Base-by-base conservation (phyloP, 2,329 filamentous ascomycete species). In the Penicillium janthinellum region DNA sequence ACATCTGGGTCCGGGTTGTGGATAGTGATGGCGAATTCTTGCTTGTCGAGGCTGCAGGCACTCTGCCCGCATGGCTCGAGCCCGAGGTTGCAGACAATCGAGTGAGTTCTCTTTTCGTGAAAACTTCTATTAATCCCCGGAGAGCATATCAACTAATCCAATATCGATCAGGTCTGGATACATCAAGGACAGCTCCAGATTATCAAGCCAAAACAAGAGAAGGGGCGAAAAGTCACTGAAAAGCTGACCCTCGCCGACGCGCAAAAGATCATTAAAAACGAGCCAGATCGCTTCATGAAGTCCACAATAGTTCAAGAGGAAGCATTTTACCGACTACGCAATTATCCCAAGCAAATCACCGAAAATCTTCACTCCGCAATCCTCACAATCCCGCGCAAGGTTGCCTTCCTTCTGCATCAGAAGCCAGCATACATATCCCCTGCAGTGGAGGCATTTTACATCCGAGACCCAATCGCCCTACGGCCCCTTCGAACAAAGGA, bases 11-110 rank as follows among this genome's bases (percentile, higher is more conserved):
- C 49, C 88, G 90, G 51, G 84, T 96, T 4, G 88, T 86, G 60
- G 95, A 99, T 74, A 89, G 88, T 51, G 95, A 98, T 77, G 96
- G 96, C 68, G 93, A 99, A 73, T 99, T 99, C 69, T 83, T 99
- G 52, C 86, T 99, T 17, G 89, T 97, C 57, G 95, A 99, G 79
- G 95, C 94, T 34, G 94, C 96, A 31, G 92, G 91, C 66, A 88
- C 89, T 14, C 80, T 97, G 2, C 95, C 95, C 2, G 87, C 85
- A 62, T 99, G 95, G 96, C 79, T 99, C 28, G 96, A 89, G 67
- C 95, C 95, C 0, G 93, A 96, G 64, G 89, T 94, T 41, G 92
- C 96, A 64, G 86, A 89, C 64, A 90, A 96, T 73, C 85, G 95
- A 58, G 85, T 84, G 67, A 68, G 75, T 66, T 39, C 6, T 38